Base-by-base conservation (phyloP, 2,329 filamentous ascomycete genomes). In the Fusarium oxysporum region DNA sequence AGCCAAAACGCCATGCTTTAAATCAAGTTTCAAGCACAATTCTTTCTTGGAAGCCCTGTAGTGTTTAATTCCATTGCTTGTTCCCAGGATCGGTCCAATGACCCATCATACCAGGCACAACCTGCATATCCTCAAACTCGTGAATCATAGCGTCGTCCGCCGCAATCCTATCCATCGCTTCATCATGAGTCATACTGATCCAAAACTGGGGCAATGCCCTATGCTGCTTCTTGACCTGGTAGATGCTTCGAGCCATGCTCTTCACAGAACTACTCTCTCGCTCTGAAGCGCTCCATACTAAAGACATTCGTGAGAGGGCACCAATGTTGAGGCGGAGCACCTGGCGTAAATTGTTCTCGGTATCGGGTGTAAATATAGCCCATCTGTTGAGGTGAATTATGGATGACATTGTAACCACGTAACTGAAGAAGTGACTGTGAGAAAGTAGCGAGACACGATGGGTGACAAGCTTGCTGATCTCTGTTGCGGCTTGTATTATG, bases 381-480 rank as follows among this genome's bases (percentile, higher is more conserved):
- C 94, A 97, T 71, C 93, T 93, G 62, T 92, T 93, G 30, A 97
- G 86, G 77, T 96, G 93, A 8, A 96, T 92, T 75, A 95, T 92
- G 11, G 93, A 93, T 23, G 92, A 92, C 59, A 96, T 85, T 3
- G 93, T 93, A 55, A 96, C 85, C 43, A 93, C 91, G 78, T 93
- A 96, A 38, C 92, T 93, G 83, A 96, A 95, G 82, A 96, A 95
- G 65, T 94, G 93, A 0, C 91, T 95, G 82, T 97, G 94, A 37
- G 89, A 90, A 8, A 92, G 86, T 4, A 96, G 84, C 0, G 91
- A 88, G 8, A 92, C 90, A 1, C 93, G 92, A 50, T 97, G 89
- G 2, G 92, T 92, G 54, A 94, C 90, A 74, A 95, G 86, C 73
- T 90, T 89, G 68, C 92, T 92, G 70, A 97, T 92, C 59, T 93